A percentile compares a stretch with the other conserved stretches of the same genome.
Conservation (phyloP, 805 yeast genomes). For the Candida pseudofarinosa region DNA sequence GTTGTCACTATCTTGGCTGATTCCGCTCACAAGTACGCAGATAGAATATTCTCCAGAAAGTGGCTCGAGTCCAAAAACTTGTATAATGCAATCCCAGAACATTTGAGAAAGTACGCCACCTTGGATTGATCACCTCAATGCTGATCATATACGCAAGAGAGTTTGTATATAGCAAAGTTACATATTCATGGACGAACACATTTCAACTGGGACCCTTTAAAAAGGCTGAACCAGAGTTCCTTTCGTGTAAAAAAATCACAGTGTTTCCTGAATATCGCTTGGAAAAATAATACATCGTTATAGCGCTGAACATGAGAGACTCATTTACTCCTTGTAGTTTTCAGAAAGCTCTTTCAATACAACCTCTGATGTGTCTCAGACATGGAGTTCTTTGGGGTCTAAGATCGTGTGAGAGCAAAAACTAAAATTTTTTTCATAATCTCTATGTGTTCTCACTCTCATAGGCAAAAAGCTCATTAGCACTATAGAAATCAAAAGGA, state of each 20-base stretch:
- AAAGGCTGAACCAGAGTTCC: too few species aligned
- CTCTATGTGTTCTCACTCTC: constrained; percentile 1
- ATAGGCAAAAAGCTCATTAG: neutral
- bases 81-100: constrained; percentile 62
- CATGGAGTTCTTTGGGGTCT: neutral
- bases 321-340: too few species aligned
- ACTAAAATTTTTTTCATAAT: constrained; percentile 2
- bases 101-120: constrained; percentile 62
- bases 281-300: too few species aligned
- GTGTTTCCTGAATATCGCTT: too few species aligned
- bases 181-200: too few species aligned
- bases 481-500: neutral
- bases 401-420: constrained; percentile 6
- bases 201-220: too few species aligned
- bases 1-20: constrained; percentile 89
- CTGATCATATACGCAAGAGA: too few species aligned
- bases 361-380: neutral
- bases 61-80: constrained; percentile 75
- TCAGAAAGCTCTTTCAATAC: too few species aligned
- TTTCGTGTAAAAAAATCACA: too few species aligned
- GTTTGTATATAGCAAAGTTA: too few species aligned
- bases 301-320: too few species aligned
- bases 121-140: constrained; percentile 28
- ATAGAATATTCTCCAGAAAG: constrained; percentile 67
- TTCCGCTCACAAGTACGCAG: constrained; percentile 85